Percentiles rank a stretch among this genome's conserved stretches.
Evolutionary conservation across 176 grass and related monocot species (phyloP).

Genomic region (Tillandsia fasciculata): DNA sequence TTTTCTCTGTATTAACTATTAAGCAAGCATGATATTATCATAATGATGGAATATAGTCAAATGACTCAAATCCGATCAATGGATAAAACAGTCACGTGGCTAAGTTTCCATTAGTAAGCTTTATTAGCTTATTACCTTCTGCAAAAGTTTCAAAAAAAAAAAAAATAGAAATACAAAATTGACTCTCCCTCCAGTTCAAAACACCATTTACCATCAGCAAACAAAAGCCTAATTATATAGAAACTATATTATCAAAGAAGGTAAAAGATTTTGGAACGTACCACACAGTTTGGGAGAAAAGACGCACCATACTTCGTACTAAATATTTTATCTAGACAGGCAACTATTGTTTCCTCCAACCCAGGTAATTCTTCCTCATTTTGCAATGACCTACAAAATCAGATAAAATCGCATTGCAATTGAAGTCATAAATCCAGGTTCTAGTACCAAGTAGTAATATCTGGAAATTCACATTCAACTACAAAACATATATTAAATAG

Average conservation of each 20-base stretch:
- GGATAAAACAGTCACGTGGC: no score
- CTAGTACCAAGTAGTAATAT: not conserved
- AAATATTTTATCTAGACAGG: constrained; percentile 87
- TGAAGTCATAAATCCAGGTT: not conserved
- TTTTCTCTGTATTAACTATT: no score
- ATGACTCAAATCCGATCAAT: no score
- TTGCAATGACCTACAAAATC: constrained; percentile 45
- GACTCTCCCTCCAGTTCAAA: no score
- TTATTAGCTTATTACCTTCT: not conserved
- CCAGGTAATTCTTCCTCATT: constrained; percentile 40
- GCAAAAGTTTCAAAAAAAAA: not conserved
- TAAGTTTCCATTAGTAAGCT: no score
- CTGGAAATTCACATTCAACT: not conserved
- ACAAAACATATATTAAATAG: no score
- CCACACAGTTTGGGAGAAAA: constrained; percentile 50
- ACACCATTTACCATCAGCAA: no score
- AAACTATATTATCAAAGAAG: not conserved
- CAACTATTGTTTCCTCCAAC: constrained; percentile 42
- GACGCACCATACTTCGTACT: constrained; percentile 65
- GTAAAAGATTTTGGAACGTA: constrained; percentile 21
- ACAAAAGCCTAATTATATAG: not conserved
- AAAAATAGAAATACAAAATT: not conserved
- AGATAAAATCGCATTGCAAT: constrained; percentile 11
- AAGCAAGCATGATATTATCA: no score
- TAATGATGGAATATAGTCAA: no score